Evolutionary conservation across 495 filamentous ascomycete species (phyloP), one percentile per base, ranked within the genome.

Genomic region (Penicilliopsis zonata): DNA sequence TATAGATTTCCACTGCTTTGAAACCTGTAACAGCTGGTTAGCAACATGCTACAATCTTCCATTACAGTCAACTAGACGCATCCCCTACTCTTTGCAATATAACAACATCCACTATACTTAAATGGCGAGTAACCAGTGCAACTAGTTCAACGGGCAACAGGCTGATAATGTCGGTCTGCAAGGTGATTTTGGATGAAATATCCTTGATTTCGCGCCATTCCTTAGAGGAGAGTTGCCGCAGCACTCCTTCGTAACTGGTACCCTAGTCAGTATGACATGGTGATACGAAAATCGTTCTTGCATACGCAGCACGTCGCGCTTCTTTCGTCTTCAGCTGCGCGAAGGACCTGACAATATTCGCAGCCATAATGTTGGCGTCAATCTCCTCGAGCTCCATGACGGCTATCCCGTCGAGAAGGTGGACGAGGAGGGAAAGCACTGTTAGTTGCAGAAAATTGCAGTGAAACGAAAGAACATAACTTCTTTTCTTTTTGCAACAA

Each of bases 151-250:
- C 6, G 1, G 58, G 60, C 21, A 61, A 31, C 2, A 36, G 37
- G 17, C 49, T 50, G 1, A 62, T 24, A 7, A 64, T 42, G 37
- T 64, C 60, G n/a, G 37, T 42, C 21, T 53, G 41, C 15, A 61
- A 50, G 13, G 36, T 37, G 2, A 28, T 31, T 4, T 31, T 5
- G 25, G 49, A 36, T 3, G 43, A 24, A 24, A 37, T 42, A n/a
- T 23, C 14, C 34, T 53, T 49, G 9, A 55, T 35, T 23, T 52
- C 47, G 8, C 57, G 47, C 49, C 50, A 53, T 44, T 61, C 59
- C 28, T 50, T 26, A 4, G 38, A 34, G 13, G 18, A n/a, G 18
- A 62, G 38, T 15, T 50, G 40, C 28, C 50, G 35, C 13, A 62
- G 32, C 24, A 62, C 35, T 8, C 38, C 40, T 29, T 44, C 41